phyloP scores from a whole-genome alignment of 2,329 filamentous ascomycete genomes.

The Achaetomium macrosporum region DNA sequence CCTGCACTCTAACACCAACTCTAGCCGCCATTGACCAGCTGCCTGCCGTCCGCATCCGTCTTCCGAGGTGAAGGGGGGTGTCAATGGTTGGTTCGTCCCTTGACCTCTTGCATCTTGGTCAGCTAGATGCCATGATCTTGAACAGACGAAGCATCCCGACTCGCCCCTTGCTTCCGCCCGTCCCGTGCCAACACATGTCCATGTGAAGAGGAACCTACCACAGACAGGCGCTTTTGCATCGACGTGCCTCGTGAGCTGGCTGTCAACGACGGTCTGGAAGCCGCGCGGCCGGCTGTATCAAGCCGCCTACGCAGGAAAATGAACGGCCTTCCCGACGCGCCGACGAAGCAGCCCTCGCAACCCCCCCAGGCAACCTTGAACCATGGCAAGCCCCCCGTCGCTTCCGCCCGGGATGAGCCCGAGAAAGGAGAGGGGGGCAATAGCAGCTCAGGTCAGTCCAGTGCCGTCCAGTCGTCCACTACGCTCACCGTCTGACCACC shows the following conservation, averaged over 20 bases:
- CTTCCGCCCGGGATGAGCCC: constrained; percentile 19
- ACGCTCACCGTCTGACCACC: background rate
- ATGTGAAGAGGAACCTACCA: background rate
- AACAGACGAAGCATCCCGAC: background rate
- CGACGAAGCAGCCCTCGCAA: constrained; percentile 4
- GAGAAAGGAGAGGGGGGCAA: constrained; percentile 41
- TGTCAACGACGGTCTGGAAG: background rate
- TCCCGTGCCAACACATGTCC: background rate
- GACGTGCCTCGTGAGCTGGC: background rate
- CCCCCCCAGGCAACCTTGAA: background rate
- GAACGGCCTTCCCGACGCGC: constrained; percentile 12
- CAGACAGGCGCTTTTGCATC: background rate
- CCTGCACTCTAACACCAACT: no score
- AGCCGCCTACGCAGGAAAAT: constrained; percentile 7
- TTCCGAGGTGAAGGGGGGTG: background rate
- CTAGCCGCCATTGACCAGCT: no score
- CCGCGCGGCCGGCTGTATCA: background rate
- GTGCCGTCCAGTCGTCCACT: background rate
- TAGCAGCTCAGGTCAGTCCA: constrained; percentile 40
- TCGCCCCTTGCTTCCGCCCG: background rate
- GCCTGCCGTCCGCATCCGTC: background rate
- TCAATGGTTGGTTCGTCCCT: background rate
- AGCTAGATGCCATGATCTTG: background rate
- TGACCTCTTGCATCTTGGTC: background rate
- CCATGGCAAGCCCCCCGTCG: constrained; percentile 4